Conservation (phyloP, 768 basidiomycete genomes). For the Daedaleopsis nitida region DNA sequence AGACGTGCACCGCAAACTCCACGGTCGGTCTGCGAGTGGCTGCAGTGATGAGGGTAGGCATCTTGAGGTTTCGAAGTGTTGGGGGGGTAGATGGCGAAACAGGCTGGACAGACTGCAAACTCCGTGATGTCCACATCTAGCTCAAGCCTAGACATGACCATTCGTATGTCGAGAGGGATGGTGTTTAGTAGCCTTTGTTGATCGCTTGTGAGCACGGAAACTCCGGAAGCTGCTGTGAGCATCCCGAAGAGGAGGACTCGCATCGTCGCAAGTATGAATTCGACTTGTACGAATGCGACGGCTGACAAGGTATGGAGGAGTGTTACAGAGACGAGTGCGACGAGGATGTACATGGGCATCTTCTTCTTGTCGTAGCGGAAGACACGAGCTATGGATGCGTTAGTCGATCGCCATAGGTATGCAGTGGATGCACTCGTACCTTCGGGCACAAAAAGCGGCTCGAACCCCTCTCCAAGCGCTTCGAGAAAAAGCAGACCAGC, state of each 20-base stretch:
- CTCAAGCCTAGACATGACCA: background rate
- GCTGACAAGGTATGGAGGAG: background rate
- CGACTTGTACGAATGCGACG: background rate
- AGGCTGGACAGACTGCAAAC: slow-evolving; percentile 11
- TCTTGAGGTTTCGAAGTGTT: background rate
- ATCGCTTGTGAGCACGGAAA: background rate
- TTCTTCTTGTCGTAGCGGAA: no score
- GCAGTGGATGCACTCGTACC: no score
- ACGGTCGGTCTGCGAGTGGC: slow-evolving; percentile 1
- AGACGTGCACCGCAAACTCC: background rate
- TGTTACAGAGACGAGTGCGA: background rate
- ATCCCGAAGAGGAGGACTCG: background rate
- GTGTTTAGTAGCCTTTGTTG: background rate
- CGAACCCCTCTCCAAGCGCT: no score
- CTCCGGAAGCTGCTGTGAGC: background rate
- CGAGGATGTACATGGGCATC: background rate
- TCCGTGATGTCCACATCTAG: background rate
- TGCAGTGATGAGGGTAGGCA: slow-evolving; percentile 13
- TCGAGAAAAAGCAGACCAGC: no score
- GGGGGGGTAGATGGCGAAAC: slow-evolving; percentile 12
- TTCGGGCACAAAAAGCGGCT: no score
- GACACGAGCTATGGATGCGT: no score
- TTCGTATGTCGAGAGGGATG: slow-evolving; percentile 8
- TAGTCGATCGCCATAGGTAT: no score
- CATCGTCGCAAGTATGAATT: background rate